Evolutionary conservation across 805 yeast species (phyloP), one percentile per base, ranked within the genome.

Genomic region (Komagataella phaffii): DNA sequence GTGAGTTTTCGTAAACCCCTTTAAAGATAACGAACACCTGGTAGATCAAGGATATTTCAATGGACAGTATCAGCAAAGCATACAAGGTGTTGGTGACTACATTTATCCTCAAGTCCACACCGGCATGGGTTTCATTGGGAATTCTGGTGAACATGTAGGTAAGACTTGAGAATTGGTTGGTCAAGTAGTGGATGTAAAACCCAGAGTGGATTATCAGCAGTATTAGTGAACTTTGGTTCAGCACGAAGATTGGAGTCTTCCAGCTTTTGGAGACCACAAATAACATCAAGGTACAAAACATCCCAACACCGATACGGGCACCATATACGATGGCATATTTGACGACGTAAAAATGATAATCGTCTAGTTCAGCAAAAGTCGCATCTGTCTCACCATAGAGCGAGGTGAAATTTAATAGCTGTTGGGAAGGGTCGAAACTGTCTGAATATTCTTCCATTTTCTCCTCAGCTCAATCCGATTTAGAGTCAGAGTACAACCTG

Each of bases 1-100:
- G 40, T 3, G 40, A 30, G 14, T 30, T 30, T 30, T 30, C 40
- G 14, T 30, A 30, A 14, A 30, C 40, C 1, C 81, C 77, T 52
- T 76, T 73, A 68, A 87, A 87, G 49, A 93, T 80, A 36, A 84
- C 76, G 55, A 71, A 74, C 7, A 85, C 77, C 67, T 91, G 98
- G 61, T 80, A 80, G 1, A 81, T 72, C 59, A 91, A 66, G 0
- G 93, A 82, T 0, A 69, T 55, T 63, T 88, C 85, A 51, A 90
- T 77, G 7, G 78, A 68, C 0, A 73, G 66, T 17, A 87, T 74
- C 47, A 88, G 65, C 10, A 88, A 54, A 3, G 81, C 71, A 55
- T 81, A 81, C 53, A 85, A 65, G 3, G 80, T 71, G 58, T 80
- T 77, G 0, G 88, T 69, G 2, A 85, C 86, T 7, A 81, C 76